These are phyloP conservation scores for Arachnopeziza araneosa DNA, from an alignment of 2,329 filamentous ascomycete genomes.

Conservation along the genomic window DNA sequence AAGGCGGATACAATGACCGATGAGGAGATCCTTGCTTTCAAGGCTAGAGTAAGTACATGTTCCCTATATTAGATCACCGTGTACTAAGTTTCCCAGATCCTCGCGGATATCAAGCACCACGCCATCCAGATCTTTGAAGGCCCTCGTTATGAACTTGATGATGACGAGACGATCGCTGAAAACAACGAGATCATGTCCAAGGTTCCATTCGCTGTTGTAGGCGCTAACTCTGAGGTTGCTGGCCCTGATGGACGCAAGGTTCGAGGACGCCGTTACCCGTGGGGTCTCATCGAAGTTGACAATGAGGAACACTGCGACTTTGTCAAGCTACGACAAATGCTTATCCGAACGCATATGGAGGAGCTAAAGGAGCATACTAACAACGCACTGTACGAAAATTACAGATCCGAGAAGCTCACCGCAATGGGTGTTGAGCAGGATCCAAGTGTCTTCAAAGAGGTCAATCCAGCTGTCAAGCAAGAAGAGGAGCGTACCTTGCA, in stretches of 20 bases:
- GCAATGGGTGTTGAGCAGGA: constrained; percentile 98
- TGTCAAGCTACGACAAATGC: constrained; percentile 99
- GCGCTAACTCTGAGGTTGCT: constrained; percentile 90
- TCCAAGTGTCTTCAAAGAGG: constrained; percentile 99
- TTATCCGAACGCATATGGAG: constrained; percentile 99
- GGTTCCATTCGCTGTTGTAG: constrained; percentile 96
- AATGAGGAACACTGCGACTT: constrained; percentile 99
- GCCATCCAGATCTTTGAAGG: constrained; percentile 99
- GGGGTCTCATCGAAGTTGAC: constrained; percentile 98
- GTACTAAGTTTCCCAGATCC: constrained; percentile 58
- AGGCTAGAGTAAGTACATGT: constrained; percentile 72
- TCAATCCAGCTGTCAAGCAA: constrained; percentile 99
- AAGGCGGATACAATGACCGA: constrained; percentile 98
- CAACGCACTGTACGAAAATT: constrained; percentile 98
- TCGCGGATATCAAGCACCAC: constrained; percentile 94
- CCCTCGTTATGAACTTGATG: constrained; percentile 95
- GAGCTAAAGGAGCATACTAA: constrained; percentile 99
- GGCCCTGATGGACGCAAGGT: constrained; percentile 92
- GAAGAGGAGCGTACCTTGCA: constrained; percentile 97
- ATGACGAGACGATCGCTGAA: constrained; percentile 98
- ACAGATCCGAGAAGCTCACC: constrained; percentile 98
- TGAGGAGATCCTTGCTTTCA: constrained; percentile 91
- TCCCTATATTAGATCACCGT: not conserved
- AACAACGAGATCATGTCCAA: constrained; percentile 99
- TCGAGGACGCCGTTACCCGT: constrained; percentile 91